Evolutionary conservation across 345 rosid genomes (phyloP).

Genomic region (Raphanus raphanistrum): DNA sequence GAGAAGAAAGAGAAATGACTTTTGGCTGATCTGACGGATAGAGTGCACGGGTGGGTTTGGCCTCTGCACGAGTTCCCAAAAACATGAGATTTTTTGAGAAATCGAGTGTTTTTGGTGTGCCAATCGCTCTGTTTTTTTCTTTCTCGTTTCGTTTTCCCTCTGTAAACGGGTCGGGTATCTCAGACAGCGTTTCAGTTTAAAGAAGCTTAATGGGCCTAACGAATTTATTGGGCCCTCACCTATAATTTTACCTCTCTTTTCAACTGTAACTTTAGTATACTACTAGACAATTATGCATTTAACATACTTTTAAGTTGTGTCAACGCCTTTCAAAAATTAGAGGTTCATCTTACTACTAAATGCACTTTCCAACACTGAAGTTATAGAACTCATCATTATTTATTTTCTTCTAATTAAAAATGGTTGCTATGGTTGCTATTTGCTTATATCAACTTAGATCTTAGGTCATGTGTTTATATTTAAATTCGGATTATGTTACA

Average conservation of each 20-base stretch:
- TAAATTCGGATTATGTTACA: background rate
- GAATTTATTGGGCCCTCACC: background rate
- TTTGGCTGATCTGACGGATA: constrained; percentile 40
- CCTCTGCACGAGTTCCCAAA: constrained; percentile 31
- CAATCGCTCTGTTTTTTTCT: too few species aligned
- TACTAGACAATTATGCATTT: too few species aligned
- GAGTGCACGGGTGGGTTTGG: constrained; percentile 58
- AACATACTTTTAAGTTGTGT: too few species aligned
- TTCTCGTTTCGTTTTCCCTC: background rate
- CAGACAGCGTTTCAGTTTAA: background rate
- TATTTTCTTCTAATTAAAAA: background rate
- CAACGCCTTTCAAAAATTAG: background rate
- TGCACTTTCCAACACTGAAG: background rate
- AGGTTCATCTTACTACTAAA: background rate
- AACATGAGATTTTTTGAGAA: background rate
- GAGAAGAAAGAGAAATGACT: constrained; percentile 15
- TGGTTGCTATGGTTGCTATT: background rate
- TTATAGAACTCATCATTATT: background rate
- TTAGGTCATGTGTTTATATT: background rate
- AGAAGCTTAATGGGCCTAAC: background rate
- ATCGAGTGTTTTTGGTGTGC: too few species aligned
- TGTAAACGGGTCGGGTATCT: background rate
- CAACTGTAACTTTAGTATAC: background rate
- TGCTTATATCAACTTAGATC: background rate
- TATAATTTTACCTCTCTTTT: background rate